phyloP scores from a whole-genome alignment of 306 rosid species.

The Heteromeles arbutifolia region DNA sequence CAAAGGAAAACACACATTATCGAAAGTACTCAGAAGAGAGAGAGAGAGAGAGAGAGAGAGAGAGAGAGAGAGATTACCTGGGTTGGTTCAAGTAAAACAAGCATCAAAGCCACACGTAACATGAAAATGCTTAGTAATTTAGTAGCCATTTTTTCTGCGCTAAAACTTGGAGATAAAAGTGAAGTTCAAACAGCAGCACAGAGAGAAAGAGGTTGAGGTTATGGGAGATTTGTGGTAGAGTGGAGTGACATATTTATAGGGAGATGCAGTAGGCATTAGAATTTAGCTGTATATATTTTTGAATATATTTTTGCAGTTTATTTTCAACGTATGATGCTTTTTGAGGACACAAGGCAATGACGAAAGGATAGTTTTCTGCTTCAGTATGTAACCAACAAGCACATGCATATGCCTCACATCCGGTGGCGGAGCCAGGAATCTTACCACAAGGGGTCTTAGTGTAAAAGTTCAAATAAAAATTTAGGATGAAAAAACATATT shows the following conservation, averaged over 20 bases:
- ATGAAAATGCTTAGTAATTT: neutral
- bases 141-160: neutral
- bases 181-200: no score
- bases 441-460: no score
- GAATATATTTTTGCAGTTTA: neutral
- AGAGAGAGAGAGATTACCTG: conserved; percentile 8
- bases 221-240: neutral
- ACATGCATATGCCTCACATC: neutral
- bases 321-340: neutral
- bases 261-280: neutral
- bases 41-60: neutral
- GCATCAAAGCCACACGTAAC: conserved; percentile 4
- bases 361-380: neutral
- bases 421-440: no score
- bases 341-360: neutral
- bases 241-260: conserved; percentile 2
- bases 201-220: neutral
- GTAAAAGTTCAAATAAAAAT: no score
- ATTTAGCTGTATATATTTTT: neutral
- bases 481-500: no score
- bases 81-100: neutral
- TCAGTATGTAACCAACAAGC: neutral
- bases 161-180: neutral
- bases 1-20: neutral
- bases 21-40: no score